These are phyloP conservation scores for Plantago coronopus DNA, from an alignment of 305 asterid genomes.

Conservation along the genomic window DNA sequence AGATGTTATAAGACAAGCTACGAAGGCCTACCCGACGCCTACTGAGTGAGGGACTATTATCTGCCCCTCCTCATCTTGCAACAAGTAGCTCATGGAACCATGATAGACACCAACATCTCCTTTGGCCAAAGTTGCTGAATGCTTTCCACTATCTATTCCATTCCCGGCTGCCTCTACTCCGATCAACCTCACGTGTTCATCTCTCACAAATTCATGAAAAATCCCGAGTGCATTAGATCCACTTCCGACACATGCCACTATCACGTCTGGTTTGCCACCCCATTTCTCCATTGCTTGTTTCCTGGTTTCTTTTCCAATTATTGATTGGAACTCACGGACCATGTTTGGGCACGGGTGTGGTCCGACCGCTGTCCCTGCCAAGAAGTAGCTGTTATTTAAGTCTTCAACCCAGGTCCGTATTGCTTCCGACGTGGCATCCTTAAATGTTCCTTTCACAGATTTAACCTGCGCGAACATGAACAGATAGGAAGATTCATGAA, in stretches of 20 bases:
- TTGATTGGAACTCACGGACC: constrained; percentile 69
- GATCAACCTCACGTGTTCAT: constrained; percentile 52
- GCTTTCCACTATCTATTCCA: constrained; percentile 45
- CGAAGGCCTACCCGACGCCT: constrained; percentile 43
- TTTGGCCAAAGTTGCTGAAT: constrained; percentile 58
- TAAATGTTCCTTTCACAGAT: constrained; percentile 46
- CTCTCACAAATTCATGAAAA: constrained; percentile 63
- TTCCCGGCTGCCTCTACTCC: constrained; percentile 72
- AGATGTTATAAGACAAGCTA: not conserved
- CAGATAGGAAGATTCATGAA: not conserved
- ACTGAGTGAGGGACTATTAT: constrained; percentile 50
- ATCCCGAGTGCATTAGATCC: constrained; percentile 78
- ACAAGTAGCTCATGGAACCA: constrained; percentile 59
- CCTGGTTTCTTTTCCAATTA: constrained; percentile 73
- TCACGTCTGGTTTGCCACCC: constrained; percentile 84
- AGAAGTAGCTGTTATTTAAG: constrained; percentile 45
- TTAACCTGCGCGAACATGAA: constrained; percentile 30
- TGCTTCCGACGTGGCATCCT: constrained; percentile 74
- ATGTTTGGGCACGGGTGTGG: constrained; percentile 78
- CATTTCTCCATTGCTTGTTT: constrained; percentile 61
- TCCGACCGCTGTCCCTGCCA: constrained; percentile 62
- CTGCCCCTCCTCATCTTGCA: constrained; percentile 71
- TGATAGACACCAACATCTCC: constrained; percentile 70
- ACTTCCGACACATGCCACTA: constrained; percentile 73
- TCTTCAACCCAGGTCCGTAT: constrained; percentile 55